A percentile compares a stretch with the other conserved stretches of the same genome.
Conservation (phyloP, 2,329 filamentous ascomycete genomes). For the Ramularia collo-cygni region DNA sequence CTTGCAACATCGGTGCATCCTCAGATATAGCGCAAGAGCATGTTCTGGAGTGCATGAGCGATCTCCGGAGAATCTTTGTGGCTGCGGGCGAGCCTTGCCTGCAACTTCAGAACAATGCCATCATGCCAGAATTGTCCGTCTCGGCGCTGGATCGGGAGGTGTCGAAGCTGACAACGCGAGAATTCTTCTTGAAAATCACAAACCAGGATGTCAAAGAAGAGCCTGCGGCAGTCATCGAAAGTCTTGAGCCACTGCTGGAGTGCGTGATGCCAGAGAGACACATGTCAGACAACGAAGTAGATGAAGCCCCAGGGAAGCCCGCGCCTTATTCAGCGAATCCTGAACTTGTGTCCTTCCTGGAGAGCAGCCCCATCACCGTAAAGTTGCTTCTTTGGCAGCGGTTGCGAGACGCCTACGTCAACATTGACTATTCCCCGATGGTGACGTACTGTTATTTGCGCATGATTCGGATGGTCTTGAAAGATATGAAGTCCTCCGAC, state of each 20-base stretch:
- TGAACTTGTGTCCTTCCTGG: conserved; percentile 80
- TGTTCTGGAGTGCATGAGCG: conserved; percentile 55
- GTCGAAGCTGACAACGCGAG: conserved; percentile 87
- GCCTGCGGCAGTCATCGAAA: conserved; percentile 80
- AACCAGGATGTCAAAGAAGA: conserved; percentile 67
- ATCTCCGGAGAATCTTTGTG: conserved; percentile 51
- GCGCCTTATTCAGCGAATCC: conserved; percentile 28
- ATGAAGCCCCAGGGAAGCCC: conserved; percentile 2
- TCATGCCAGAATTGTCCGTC: conserved; percentile 80
- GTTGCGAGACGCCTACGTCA: conserved; percentile 80
- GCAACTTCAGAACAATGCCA: conserved; percentile 70
- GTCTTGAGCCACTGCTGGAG: conserved; percentile 84
- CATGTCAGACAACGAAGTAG: conserved; percentile 3
- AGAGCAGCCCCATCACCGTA: conserved; percentile 72
- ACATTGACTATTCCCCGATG: conserved; percentile 79
- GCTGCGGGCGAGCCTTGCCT: conserved; percentile 46
- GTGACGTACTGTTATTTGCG: conserved; percentile 80
- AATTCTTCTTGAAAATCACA: conserved; percentile 90
- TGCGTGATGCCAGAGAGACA: conserved; percentile 39
- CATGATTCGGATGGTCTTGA: conserved; percentile 75
- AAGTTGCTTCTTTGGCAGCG: conserved; percentile 84
- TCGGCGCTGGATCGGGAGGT: conserved; percentile 85
- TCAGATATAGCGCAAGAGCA: conserved; percentile 52
- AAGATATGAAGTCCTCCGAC: conserved; percentile 57
- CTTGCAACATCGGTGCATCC: conserved; percentile 53